Conservation (phyloP, 371 early-diverging fungal species). For the Sporodiniella umbellata region DNA sequence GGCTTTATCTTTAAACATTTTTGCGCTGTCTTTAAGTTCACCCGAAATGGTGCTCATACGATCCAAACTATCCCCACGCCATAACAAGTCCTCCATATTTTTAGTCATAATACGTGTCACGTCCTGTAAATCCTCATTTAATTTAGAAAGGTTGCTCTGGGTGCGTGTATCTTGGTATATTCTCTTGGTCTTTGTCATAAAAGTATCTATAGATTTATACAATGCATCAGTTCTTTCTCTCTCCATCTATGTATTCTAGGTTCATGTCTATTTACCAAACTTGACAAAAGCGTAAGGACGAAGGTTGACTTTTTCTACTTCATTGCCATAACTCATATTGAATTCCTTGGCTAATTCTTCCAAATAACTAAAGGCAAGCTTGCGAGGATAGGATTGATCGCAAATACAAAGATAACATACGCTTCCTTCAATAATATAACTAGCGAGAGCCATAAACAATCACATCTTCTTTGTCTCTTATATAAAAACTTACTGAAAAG, state of each 20-base stretch:
- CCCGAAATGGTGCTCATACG: slow-evolving; percentile 61
- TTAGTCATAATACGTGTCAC: slow-evolving; percentile 97
- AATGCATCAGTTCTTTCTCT: background rate
- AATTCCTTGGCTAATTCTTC: slow-evolving; percentile 96
- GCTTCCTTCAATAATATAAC: slow-evolving; percentile 92
- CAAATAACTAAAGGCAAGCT: slow-evolving; percentile 92
- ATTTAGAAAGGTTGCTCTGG: slow-evolving; percentile 86
- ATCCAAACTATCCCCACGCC: slow-evolving; percentile 88
- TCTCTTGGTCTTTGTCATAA: slow-evolving; percentile 95
- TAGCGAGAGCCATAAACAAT: slow-evolving; percentile 19
- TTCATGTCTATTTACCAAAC: slow-evolving; percentile 72
- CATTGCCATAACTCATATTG: slow-evolving; percentile 85
- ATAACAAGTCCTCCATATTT: slow-evolving; percentile 95
- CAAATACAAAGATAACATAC: slow-evolving; percentile 93
- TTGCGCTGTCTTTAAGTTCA: slow-evolving; percentile 51
- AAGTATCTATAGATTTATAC: slow-evolving; percentile 66
- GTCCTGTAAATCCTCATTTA: slow-evolving; percentile 95
- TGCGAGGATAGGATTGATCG: slow-evolving; percentile 92
- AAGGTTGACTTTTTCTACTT: slow-evolving; percentile 79
- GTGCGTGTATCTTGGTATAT: slow-evolving; percentile 94
- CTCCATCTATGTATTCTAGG: background rate
- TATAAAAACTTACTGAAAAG: slow-evolving; percentile 75
- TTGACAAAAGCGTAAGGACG: slow-evolving; percentile 96
- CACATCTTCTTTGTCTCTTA: background rate
- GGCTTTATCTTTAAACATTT: slow-evolving; percentile 58